These are phyloP conservation scores for Sextonia rubra DNA, from an alignment of 164 flowering plant species.

Conservation along the genomic window DNA sequence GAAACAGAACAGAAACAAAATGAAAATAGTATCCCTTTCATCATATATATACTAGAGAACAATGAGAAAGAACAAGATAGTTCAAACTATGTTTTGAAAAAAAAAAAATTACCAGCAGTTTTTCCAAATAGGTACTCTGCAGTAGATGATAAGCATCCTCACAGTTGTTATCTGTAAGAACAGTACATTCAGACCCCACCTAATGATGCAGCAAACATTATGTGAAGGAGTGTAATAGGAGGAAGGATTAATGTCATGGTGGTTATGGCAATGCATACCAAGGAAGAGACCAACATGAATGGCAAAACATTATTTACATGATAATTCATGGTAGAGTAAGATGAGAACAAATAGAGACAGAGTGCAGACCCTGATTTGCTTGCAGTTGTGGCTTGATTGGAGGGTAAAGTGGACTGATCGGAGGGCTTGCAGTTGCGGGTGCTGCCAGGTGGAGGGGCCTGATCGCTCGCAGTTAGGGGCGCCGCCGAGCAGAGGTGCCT, in stretches of 20 bases:
- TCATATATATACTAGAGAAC: neutral
- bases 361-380: no score
- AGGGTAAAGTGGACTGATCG: no score
- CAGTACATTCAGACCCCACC: constrained; percentile 64
- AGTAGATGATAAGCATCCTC: constrained; percentile 78
- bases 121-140: constrained; percentile 47
- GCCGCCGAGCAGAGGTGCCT: no score
- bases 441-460: no score
- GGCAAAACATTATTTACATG: neutral
- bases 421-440: no score
- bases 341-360: no score
- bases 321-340: no score
- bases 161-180: constrained; percentile 75
- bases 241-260: neutral
- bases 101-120: constrained; percentile 42
- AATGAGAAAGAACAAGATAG: neutral
- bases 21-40: neutral
- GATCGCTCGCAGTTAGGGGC: no score
- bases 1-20: neutral
- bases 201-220: constrained; percentile 15
- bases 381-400: no score
- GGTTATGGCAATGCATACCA: neutral
- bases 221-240: neutral
- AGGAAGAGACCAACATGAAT: neutral
- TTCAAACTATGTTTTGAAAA: neutral